A percentile compares a stretch with the other conserved stretches of the same genome.
Evolutionary conservation across 2,329 filamentous ascomycete species (phyloP).

Genomic region (Hypoxylon sp.): DNA sequence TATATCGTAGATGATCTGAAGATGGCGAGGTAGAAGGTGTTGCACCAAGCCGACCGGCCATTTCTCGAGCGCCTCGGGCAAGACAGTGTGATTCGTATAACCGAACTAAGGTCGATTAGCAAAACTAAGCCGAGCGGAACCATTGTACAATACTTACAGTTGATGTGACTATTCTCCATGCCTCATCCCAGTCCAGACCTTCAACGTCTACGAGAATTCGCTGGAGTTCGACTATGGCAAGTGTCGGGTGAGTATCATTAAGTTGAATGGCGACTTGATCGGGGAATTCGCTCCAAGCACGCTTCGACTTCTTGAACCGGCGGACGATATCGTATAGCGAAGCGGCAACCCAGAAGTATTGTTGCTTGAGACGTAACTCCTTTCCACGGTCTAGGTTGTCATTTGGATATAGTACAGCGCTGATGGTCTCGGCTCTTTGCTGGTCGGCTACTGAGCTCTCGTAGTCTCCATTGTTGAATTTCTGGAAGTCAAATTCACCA

Average conservation of each 20-base stretch:
- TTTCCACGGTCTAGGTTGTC: slow-evolving; percentile 97
- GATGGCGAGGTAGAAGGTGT: slow-evolving; percentile 90
- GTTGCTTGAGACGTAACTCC: slow-evolving; percentile 97
- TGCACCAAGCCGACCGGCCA: slow-evolving; percentile 96
- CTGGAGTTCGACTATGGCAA: slow-evolving; percentile 96
- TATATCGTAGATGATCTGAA: slow-evolving; percentile 99
- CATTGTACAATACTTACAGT: slow-evolving; percentile 65
- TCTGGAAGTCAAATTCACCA: slow-evolving; percentile 99
- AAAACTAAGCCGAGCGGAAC: slow-evolving; percentile 30
- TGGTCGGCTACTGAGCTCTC: slow-evolving; percentile 98
- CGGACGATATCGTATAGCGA: slow-evolving; percentile 97
- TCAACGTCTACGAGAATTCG: slow-evolving; percentile 92
- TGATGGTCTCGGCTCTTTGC: slow-evolving; percentile 98
- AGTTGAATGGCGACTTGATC: slow-evolving; percentile 97
- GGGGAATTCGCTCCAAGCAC: slow-evolving; percentile 90
- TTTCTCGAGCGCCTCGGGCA: slow-evolving; percentile 97
- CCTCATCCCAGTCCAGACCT: slow-evolving; percentile 91
- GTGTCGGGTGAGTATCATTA: slow-evolving; percentile 96
- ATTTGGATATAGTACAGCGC: slow-evolving; percentile 96
- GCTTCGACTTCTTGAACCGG: slow-evolving; percentile 97
- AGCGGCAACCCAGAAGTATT: slow-evolving; percentile 99
- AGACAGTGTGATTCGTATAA: slow-evolving; percentile 98
- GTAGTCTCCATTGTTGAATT: slow-evolving; percentile 98
- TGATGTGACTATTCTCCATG: slow-evolving; percentile 84
- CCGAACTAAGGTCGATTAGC: slow-evolving; percentile 73